Percentiles rank a stretch among this genome's conserved stretches.
Conservation (phyloP, 345 rosid species). For the Linum usitatissimum region DNA sequence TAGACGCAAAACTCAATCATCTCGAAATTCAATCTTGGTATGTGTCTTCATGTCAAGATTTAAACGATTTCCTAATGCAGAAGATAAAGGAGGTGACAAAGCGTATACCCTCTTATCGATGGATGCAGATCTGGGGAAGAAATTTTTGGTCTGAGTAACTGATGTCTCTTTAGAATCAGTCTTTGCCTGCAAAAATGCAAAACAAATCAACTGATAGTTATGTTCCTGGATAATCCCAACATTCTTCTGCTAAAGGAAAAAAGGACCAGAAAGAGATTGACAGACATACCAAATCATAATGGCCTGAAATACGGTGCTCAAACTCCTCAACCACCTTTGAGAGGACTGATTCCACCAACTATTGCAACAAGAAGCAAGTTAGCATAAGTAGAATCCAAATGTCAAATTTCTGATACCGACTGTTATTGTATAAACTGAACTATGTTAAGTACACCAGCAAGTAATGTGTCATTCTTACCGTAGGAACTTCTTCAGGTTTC, state of each 20-base stretch:
- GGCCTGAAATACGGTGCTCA: conserved; percentile 68
- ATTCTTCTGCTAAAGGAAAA: conserved; percentile 13
- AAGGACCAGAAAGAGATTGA: conserved; percentile 9
- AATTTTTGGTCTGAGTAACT: conserved; percentile 37
- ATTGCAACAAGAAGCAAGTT: conserved; percentile 18
- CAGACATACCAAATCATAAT: conserved; percentile 46
- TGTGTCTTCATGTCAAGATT: not conserved
- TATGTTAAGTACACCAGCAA: not conserved
- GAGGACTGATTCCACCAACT: conserved; percentile 90
- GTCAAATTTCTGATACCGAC: not conserved
- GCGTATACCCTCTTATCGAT: conserved; percentile 46
- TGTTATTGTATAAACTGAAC: not conserved
- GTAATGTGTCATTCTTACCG: conserved; percentile 30
- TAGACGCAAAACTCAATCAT: too few relatives aligned
- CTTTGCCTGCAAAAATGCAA: conserved; percentile 31
- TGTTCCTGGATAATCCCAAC: not conserved
- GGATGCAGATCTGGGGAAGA: conserved; percentile 28
- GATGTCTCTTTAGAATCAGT: conserved; percentile 31
- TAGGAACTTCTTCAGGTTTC: conserved; percentile 74
- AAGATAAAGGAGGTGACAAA: conserved; percentile 9
- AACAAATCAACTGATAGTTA: conserved; percentile 5
- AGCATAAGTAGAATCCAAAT: conserved; percentile 10
- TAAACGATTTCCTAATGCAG: conserved; percentile 1
- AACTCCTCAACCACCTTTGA: conserved; percentile 78
- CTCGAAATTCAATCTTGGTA: conserved; percentile 1